A percentile compares a stretch with the other conserved stretches of the same genome.
Conservation (phyloP, 2,329 filamentous ascomycete species). For the Pyrenophora seminiperda region DNA sequence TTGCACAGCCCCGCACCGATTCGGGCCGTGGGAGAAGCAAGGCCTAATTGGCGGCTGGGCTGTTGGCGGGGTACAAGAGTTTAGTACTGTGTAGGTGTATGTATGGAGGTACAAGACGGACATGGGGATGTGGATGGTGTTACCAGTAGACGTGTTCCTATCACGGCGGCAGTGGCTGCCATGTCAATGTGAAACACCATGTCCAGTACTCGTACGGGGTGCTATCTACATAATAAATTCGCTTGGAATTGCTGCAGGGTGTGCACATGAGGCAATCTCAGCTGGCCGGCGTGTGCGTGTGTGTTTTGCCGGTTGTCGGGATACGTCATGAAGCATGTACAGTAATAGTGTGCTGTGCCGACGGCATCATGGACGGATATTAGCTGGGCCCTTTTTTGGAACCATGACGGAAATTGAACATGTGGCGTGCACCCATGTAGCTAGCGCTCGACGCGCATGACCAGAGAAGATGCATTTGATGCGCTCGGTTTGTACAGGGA, state of each 20-base stretch:
- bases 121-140: constrained; percentile 5
- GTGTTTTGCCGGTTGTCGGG: constrained; percentile 3
- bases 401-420: constrained; percentile 7
- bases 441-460: constrained; percentile 7
- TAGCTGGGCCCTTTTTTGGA: constrained; percentile 4
- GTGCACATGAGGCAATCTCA: background rate
- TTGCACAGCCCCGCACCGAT: constrained; percentile 13
- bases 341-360: background rate
- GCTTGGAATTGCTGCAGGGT: background rate
- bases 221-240: background rate
- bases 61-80: constrained; percentile 13
- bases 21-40: no score
- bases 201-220: background rate
- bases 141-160: background rate
- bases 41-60: background rate
- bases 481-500: background rate
- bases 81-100: no score
- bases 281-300: background rate
- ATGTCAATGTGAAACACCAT: constrained; percentile 8
- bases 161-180: background rate
- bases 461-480: constrained; percentile 1
- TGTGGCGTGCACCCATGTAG: constrained; percentile 4
- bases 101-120: background rate
- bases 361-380: constrained; percentile 5
- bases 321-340: constrained; percentile 10